Evolutionary conservation across 2,329 filamentous ascomycete genomes (phyloP), one percentile per base, ranked within the genome.

Genomic region (Erysiphe pulchra): DNA sequence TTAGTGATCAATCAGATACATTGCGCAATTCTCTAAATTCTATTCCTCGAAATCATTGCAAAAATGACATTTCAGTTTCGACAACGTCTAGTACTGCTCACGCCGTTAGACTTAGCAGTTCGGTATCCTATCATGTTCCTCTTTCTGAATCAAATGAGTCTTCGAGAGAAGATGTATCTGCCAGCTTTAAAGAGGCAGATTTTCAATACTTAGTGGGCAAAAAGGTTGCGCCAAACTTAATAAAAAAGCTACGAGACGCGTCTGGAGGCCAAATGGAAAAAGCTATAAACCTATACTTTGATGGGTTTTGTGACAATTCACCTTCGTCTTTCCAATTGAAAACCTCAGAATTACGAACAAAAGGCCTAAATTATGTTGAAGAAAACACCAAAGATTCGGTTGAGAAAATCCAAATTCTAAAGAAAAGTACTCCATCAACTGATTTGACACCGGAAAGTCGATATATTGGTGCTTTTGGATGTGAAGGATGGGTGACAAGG

Each of bases 401-500:
- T 64, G 16, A 49, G 20, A 53, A 60, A 50, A 47, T 42, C 14
- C 47, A 49, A 46, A 50, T 32, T 28, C 41, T 44, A 34, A 2
- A 20, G 14, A 46, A 47, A 34, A 38, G 47, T 7, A 17, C 28
- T 17, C 14, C 39, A 12, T 32, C 46, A 20, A 48, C 45, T 40
- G 42, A 50, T 14, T 41, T 46, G 13, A 58, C 59, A 65, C 75
- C 76, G 0, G 54, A 62, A 1, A 67, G 66, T 52, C 65, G 90
- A 55, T 98, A 95, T 55, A 72, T 95, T 49, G 90, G 90, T 16
- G 83, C 85, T 0, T 90, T 95, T 60, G 90, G 90, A 9, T 85
- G 82, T 4, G 83, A 80, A 46, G 90, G 78, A 4, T 98, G 90
- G 90, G 77, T 83, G 6, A 95, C 87, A 3, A 75, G 77, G 54